These are phyloP conservation scores for Gracilariopsis chorda DNA, from an alignment of 23 red algal species.

Conservation along the genomic window DNA sequence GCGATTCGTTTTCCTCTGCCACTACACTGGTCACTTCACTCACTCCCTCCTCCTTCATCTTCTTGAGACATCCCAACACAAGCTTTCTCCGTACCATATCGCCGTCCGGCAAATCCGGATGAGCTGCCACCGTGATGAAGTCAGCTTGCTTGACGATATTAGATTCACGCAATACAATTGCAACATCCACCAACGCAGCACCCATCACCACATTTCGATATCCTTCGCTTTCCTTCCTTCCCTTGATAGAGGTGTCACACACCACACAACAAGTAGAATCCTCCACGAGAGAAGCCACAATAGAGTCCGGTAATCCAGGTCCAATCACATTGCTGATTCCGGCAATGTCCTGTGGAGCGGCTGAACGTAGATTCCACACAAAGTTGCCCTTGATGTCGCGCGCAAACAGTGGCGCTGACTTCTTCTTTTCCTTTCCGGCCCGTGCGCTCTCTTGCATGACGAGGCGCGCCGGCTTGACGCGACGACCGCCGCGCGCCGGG, in stretches of 20 bases:
- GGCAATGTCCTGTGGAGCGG: conserved; percentile 23
- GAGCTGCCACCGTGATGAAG: background rate
- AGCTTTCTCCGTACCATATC: conserved; percentile 40
- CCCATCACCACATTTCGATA: conserved; percentile 28
- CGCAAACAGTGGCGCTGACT: conserved; percentile 33
- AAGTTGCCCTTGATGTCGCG: conserved; percentile 50
- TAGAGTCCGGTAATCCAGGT: background rate
- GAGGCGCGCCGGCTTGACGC: conserved; percentile 23
- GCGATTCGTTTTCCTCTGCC: background rate
- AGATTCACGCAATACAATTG: background rate
- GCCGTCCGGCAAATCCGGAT: background rate
- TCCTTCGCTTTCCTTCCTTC: conserved; percentile 54
- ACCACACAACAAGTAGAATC: conserved; percentile 22
- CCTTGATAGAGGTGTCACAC: conserved; percentile 62
- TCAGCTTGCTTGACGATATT: conserved; percentile 22
- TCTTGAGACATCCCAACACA: conserved; percentile 48
- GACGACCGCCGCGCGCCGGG: background rate
- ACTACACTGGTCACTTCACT: background rate
- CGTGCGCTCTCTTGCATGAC: conserved; percentile 2
- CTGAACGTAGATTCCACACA: conserved; percentile 52
- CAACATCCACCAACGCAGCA: conserved; percentile 25
- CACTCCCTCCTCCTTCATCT: conserved; percentile 53
- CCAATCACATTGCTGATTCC: background rate
- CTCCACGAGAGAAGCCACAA: conserved; percentile 12
- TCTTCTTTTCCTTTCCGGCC: conserved; percentile 35